Evolutionary conservation across 2,329 filamentous ascomycete species (phyloP), one percentile per base, ranked within the genome.

Genomic region (Xylaria sp.): DNA sequence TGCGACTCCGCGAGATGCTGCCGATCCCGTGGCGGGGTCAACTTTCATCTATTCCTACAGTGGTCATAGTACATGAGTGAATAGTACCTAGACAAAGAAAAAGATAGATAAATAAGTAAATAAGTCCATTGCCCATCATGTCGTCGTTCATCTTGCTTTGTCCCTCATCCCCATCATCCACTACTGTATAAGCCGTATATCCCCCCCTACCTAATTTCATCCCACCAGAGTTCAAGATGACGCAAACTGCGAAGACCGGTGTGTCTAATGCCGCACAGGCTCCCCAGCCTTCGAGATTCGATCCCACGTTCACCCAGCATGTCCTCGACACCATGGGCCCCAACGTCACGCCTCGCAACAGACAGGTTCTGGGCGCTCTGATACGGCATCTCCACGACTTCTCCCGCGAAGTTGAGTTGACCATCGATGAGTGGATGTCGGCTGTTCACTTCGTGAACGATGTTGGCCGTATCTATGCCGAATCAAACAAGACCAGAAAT

Each of bases 351-450:
- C 87, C 90, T 66, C 85, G 92, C 68, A 86, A 89, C 75, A 86
- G 89, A 67, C 83, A 88, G 72, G 84, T 94, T 74, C 82, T 94
- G 75, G 80, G 83, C 69, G 84, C 87, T 33, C 80, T 93, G 74
- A 89, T 93, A 80, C 84, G 82, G 58, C 91, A 94, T 82, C 84
- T 94, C 67, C 92, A 94, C 83, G 91, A 93, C 81, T 94, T 94
- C 79, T 87, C 89, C 65, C 89, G 92, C 66, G 92, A 94, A 77
- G 88, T 92, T 72, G 91, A 94, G 81, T 87, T 94, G 60, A 93
- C 89, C 20, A 85, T 88, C 38, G 91, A 92, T 63, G 92, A 94
- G 81, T 94, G 92, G 92, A 87, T 93, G 80, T 81, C 88, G 7
- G 92, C 91, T 63, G 90, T 94, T 63, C 85, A 91, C 75, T 93